Conservation (phyloP, 108 stramenopile genomes). For the Mediolabrus comicus region DNA sequence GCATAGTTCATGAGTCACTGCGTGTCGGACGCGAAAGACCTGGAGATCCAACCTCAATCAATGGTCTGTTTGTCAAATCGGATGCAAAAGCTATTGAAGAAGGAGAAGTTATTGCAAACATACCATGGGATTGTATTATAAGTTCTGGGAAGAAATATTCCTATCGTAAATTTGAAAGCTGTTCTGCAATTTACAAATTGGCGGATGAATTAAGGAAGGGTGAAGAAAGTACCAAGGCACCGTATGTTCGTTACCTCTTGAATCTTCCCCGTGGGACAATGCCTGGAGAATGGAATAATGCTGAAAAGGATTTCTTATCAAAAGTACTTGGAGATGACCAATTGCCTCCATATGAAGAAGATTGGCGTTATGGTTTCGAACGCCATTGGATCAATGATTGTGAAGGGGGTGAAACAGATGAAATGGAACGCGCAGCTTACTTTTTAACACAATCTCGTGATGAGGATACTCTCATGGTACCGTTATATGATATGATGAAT, state of each 20-base stretch:
- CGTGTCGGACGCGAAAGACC: conserved; percentile 39
- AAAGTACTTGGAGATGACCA: conserved; percentile 10
- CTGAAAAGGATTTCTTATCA: conserved; percentile 24
- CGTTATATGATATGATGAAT: conserved; percentile 52
- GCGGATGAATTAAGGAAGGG: conserved; percentile 40
- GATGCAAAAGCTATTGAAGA: conserved; percentile 21
- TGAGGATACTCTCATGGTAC: conserved; percentile 38
- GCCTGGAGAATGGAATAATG: conserved; percentile 37
- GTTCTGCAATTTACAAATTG: conserved; percentile 27
- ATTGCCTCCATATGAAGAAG: conserved; percentile 31
- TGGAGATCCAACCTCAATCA: conserved; percentile 27
- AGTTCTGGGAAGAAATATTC: conserved; percentile 28
- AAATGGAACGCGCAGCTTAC: background rate
- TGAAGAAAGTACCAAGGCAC: conserved; percentile 24
- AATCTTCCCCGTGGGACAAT: conserved; percentile 21
- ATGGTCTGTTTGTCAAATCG: conserved; percentile 33
- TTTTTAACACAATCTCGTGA: background rate
- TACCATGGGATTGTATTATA: conserved; percentile 43
- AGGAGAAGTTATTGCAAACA: conserved; percentile 36
- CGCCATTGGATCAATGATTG: conserved; percentile 14
- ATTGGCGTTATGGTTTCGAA: conserved; percentile 12
- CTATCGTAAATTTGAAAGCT: conserved; percentile 16
- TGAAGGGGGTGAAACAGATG: conserved; percentile 9
- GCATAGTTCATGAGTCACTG: conserved; percentile 35
- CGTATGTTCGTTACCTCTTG: conserved; percentile 48